Evolutionary conservation across 2,329 filamentous ascomycete species (phyloP).

Genomic region (Phaeoacremonium minimum): DNA sequence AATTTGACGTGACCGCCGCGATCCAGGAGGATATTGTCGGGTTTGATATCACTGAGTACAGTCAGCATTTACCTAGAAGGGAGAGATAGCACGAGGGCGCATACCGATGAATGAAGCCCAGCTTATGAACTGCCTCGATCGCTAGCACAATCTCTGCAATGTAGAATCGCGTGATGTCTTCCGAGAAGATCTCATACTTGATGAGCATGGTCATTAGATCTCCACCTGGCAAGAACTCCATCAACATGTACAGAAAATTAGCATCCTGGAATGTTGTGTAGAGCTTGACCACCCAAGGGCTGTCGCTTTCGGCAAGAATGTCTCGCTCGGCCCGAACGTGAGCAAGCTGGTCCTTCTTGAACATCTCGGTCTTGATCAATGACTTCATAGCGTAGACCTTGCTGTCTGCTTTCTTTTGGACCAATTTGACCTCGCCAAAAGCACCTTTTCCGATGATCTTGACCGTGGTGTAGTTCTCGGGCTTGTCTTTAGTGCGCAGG

Average conservation of each 20-base stretch:
- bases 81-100: neutral
- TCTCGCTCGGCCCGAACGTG: slow-evolving; percentile 77
- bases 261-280: slow-evolving; percentile 76
- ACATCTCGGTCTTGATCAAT: slow-evolving; percentile 76
- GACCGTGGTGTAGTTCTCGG: slow-evolving; percentile 69
- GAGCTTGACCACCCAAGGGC: slow-evolving; percentile 76
- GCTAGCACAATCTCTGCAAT: slow-evolving; percentile 77
- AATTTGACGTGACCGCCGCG: slow-evolving; percentile 75
- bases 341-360: slow-evolving; percentile 75
- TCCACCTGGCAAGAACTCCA: slow-evolving; percentile 78
- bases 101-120: slow-evolving; percentile 74
- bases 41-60: slow-evolving; percentile 64
- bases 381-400: slow-evolving; percentile 79
- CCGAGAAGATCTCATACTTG: slow-evolving; percentile 79
- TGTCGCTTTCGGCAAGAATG: slow-evolving; percentile 74
- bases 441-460: slow-evolving; percentile 79
- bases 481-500: slow-evolving; percentile 65
- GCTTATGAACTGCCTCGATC: slow-evolving; percentile 77
- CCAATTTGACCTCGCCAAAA: slow-evolving; percentile 74
- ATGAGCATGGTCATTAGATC: slow-evolving; percentile 83
- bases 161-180: slow-evolving; percentile 80
- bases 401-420: slow-evolving; percentile 69
- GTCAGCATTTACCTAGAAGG: neutral
- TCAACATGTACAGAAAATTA: slow-evolving; percentile 73
- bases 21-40: slow-evolving; percentile 76